Percentiles rank a stretch among this genome's conserved stretches.
These are phyloP conservation scores for Multifurca ochricompacta DNA, from an alignment of 768 basidiomycete genomes.

Conservation along the genomic window DNA sequence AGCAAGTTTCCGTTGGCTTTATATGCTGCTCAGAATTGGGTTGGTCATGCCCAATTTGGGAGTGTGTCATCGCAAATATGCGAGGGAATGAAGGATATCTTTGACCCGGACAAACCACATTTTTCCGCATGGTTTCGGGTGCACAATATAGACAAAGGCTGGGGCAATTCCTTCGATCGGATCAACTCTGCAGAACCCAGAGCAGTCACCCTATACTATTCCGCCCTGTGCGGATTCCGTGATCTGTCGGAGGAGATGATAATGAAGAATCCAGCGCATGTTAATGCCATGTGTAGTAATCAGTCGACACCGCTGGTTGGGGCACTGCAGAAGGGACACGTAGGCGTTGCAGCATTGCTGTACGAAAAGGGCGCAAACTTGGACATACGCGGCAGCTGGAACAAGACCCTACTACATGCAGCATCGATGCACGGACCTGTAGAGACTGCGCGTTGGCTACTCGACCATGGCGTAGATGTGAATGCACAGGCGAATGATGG, in stretches of 20 bases:
- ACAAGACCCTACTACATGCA: too few species aligned
- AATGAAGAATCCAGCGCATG: neutral
- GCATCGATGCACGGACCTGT: neutral
- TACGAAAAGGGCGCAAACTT: neutral
- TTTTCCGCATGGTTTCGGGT: neutral
- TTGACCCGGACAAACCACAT: neutral
- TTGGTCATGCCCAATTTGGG: neutral
- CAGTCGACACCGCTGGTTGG: neutral
- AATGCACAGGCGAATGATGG: neutral
- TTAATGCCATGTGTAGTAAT: neutral
- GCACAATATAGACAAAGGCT: too few species aligned
- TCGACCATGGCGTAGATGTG: too few species aligned
- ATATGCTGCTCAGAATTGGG: neutral
- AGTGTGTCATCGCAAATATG: neutral
- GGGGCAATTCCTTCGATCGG: neutral
- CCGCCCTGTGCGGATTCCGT: neutral
- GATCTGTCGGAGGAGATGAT: neutral
- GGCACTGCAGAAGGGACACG: neutral
- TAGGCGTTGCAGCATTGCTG: neutral
- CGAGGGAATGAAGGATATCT: neutral
- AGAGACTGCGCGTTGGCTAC: neutral
- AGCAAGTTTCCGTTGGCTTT: neutral
- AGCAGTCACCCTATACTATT: neutral
- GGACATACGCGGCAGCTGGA: fast-evolving
- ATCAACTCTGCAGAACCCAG: fast-evolving